Percentiles rank a stretch among this genome's conserved stretches.
Evolutionary conservation across 805 yeast species (phyloP).

Genomic region (Zygosaccharomyces siamensis): DNA sequence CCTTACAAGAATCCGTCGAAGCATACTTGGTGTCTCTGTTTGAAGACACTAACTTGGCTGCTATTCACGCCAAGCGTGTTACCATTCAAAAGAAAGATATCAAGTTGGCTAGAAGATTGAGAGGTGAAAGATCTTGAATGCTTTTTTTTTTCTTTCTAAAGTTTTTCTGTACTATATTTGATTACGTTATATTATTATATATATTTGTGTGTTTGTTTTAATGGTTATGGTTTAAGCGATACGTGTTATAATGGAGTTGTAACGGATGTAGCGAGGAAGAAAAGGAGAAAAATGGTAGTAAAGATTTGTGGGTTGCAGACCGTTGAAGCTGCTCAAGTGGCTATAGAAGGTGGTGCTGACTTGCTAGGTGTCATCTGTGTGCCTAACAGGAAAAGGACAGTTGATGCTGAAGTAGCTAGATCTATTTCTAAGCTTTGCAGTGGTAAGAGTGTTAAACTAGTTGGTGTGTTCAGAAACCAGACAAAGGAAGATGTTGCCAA

Average conservation of each 20-base stretch:
- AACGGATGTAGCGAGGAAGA: slow-evolving; percentile 4
- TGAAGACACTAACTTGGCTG: slow-evolving; percentile 98
- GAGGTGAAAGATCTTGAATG: slow-evolving; percentile 86
- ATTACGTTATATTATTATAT: slow-evolving; percentile 7
- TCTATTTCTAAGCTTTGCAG: slow-evolving; percentile 41
- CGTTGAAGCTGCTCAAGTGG: slow-evolving; percentile 61
- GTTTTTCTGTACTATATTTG: slow-evolving; percentile 11
- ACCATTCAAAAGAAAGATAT: slow-evolving; percentile 98
- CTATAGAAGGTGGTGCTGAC: slow-evolving; percentile 68
- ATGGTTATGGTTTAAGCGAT: slow-evolving; percentile 15
- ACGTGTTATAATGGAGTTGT: slow-evolving; percentile 33
- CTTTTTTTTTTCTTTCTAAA: not conserved
- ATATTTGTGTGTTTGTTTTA: slow-evolving; percentile 10
- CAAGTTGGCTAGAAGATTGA: slow-evolving; percentile 94
- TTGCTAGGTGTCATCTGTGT: slow-evolving; percentile 83
- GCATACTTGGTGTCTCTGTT: slow-evolving; percentile 94
- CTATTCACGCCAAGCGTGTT: slow-evolving; percentile 98
- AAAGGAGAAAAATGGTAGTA: slow-evolving; percentile 38
- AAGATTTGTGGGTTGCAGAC: slow-evolving; percentile 83
- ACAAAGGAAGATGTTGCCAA: slow-evolving; percentile 53
- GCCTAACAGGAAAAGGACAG: slow-evolving; percentile 73
- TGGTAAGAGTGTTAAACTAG: slow-evolving; percentile 61
- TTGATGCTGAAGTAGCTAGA: slow-evolving; percentile 44
- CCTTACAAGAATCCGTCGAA: slow-evolving; percentile 97
- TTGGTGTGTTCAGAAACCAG: slow-evolving; percentile 91